phyloP scores from a whole-genome alignment of 257 asterid genomes.

The Forsythia suspensa region DNA sequence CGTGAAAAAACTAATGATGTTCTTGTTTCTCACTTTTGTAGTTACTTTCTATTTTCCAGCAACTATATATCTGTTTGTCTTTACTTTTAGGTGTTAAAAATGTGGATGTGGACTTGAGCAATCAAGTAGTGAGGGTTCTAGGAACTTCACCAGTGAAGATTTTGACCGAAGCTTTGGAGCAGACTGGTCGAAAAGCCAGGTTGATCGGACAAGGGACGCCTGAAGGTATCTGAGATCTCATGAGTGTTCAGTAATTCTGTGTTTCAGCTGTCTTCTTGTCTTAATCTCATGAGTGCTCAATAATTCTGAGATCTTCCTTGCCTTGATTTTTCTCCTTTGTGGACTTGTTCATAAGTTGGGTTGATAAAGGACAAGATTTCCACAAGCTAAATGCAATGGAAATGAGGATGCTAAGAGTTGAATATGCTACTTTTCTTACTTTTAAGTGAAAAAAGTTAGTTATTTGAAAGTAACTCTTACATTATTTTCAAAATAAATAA shows the following conservation, averaged over 20 bases:
- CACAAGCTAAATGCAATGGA: background rate
- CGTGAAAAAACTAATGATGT: background rate
- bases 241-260: background rate
- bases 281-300: background rate
- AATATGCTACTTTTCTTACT: background rate
- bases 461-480: background rate
- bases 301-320: background rate
- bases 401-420: background rate
- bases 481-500: too few relatives aligned
- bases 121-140: constrained; percentile 87
- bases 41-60: background rate
- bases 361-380: background rate
- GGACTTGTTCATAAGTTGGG: background rate
- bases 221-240: constrained; percentile 61
- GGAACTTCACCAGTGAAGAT: constrained; percentile 80
- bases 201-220: constrained; percentile 93
- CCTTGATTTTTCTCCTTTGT: background rate
- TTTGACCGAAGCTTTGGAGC: constrained; percentile 88
- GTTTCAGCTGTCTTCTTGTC: too few relatives aligned
- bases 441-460: background rate
- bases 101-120: constrained; percentile 76
- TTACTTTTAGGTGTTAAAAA: constrained; percentile 66
- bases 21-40: background rate
- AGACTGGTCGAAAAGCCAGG: constrained; percentile 88
- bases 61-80: constrained; percentile 2